phyloP scores from a whole-genome alignment of 768 basidiomycete species.

The Phlegmacium glaucopus region DNA sequence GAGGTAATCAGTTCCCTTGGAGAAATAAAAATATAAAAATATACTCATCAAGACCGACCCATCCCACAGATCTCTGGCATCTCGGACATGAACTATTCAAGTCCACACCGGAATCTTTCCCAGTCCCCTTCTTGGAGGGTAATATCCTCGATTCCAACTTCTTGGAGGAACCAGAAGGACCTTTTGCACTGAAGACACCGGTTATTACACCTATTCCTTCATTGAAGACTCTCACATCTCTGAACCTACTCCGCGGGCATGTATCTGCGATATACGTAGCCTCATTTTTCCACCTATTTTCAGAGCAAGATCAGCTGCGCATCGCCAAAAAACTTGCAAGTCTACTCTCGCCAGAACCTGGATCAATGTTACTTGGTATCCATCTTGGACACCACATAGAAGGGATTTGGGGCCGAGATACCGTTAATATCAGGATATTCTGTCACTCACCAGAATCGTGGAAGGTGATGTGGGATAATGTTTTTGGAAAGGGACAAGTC shows the following conservation, averaged over 20 bases:
- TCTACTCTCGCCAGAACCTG: no score
- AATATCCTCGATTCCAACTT: constrained; percentile 47
- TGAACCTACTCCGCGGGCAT: constrained; percentile 34
- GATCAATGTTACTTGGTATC: not conserved
- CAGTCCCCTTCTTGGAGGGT: constrained; percentile 52
- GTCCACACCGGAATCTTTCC: constrained; percentile 47
- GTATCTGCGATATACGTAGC: constrained; percentile 44
- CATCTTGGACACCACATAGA: not conserved
- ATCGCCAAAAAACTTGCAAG: no score
- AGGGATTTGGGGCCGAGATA: not conserved
- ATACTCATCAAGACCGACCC: not conserved
- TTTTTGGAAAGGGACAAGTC: not conserved
- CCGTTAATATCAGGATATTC: not conserved
- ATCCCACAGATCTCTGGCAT: constrained; percentile 56
- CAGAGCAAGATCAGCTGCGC: constrained; percentile 27
- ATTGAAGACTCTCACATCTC: constrained; percentile 15
- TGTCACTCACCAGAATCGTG: not conserved
- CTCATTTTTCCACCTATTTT: constrained; percentile 35
- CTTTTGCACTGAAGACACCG: constrained; percentile 7
- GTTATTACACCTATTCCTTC: constrained; percentile 7
- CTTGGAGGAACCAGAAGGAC: constrained; percentile 27
- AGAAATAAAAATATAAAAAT: not conserved
- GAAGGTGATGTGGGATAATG: not conserved
- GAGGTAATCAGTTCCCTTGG: constrained; percentile 17
- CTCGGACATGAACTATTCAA: constrained; percentile 60